Evolutionary conservation across 2,329 filamentous ascomycete genomes (phyloP), one percentile per base, ranked within the genome.

Genomic region (Venturia nashicola): DNA sequence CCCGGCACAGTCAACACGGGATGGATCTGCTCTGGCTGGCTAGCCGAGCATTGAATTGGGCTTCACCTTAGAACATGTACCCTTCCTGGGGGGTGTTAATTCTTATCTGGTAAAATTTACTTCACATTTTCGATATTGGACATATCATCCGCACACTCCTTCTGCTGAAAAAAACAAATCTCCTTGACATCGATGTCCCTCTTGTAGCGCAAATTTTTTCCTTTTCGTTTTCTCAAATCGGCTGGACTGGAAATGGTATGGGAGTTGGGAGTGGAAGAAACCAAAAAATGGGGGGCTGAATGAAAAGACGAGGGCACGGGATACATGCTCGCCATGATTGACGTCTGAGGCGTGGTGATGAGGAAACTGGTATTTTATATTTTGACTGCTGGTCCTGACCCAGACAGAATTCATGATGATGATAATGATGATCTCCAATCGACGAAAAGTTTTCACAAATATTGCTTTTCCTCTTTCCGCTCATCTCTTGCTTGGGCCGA

Each of bases 371-470:
- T 51, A 51, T 51, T 27, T 36, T 36, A 34, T 9, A 57, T 36
- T 34, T 55, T 20, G 18, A 14, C 51, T n/a, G 14, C 51, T 57
- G 51, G 51, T 27, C 32, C 51, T 57, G 27, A 36, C 27, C 51
- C 14, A 36, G 27, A 57, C 32, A 8, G 16, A 36, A 36, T n/a
- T 36, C 51, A 36, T n/a, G 51, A 57, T 54, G 32, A 54, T 36
- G 51, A 57, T 54, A 32, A 54, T 36, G 27, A 57, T 34, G 51
- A 57, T 34, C 51, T 57, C 51, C 51, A 57, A 57, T 57, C 51
- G 16, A 54, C n/a, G 27, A 57, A 57, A 57, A 57, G 51, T 27
- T 57, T 55, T 14, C 11, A 11, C 18, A 54, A 54, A 1, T 16
- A 54, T 18, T 32, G 1, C 23, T 2, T 54, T 14, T 16, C 23